These are phyloP conservation scores for Castanea crenata DNA, from an alignment of 306 rosid species.

Conservation along the genomic window DNA sequence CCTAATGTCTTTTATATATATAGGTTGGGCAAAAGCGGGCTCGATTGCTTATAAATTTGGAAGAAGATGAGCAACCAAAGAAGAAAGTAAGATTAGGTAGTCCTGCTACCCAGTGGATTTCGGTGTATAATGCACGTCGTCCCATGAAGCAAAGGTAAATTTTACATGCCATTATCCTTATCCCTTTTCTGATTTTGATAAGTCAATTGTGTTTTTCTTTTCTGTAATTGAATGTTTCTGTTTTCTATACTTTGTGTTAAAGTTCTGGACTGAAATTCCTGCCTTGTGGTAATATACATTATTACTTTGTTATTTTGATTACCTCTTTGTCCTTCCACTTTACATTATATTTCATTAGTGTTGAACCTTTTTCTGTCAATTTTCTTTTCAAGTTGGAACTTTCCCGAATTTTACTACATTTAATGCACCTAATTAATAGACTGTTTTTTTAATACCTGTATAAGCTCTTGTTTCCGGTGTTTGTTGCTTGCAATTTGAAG, in stretches of 20 bases:
- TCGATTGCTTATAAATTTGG: conserved; percentile 69
- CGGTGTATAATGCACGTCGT: conserved; percentile 90
- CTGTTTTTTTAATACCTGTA: not conserved
- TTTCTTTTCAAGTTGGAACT: not conserved
- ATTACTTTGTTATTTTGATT: not conserved
- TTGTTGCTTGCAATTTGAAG: not conserved
- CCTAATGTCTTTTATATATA: conserved; percentile 8
- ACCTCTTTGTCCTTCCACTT: not conserved
- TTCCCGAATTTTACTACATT: not conserved
- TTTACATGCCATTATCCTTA: conserved; percentile 8
- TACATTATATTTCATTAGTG: not conserved
- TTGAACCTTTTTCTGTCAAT: not conserved
- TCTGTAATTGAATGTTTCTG: not conserved
- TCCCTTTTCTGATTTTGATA: not conserved
- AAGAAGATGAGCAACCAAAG: conserved; percentile 95
- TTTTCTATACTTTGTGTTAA: not conserved
- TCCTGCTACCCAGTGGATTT: conserved; percentile 96
- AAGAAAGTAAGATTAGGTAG: conserved; percentile 87
- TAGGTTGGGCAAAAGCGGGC: conserved; percentile 94
- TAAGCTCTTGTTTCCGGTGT: not conserved
- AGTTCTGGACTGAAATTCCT: not conserved
- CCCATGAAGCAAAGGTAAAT: conserved; percentile 94
- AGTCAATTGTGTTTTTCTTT: too few relatives aligned
- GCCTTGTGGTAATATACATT: not conserved
- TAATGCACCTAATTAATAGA: not conserved